Conservation (phyloP, 2,329 filamentous ascomycete species). For the Chrysosporium keratinophilum region DNA sequence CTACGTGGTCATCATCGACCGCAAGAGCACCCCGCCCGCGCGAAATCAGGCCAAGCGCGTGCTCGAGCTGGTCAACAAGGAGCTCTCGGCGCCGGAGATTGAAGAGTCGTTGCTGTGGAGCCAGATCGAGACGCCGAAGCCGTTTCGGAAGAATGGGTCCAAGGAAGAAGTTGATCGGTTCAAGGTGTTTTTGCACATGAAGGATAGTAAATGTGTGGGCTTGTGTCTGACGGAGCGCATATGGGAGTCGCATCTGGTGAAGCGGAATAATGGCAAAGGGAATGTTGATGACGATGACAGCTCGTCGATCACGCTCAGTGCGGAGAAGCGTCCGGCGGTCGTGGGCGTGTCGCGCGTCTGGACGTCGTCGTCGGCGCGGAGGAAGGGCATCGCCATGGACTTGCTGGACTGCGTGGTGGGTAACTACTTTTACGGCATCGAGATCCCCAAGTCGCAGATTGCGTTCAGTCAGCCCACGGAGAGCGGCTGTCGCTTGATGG, state of each 20-base stretch:
- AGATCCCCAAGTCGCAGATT: constrained; percentile 45
- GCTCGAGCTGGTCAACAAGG: constrained; percentile 52
- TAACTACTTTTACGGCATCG: constrained; percentile 47
- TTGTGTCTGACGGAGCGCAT: constrained; percentile 54
- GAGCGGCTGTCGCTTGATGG: constrained; percentile 48
- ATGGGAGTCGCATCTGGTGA: constrained; percentile 44
- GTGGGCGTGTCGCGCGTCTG: constrained; percentile 57
- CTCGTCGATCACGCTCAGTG: constrained; percentile 39
- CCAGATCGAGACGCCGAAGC: constrained; percentile 34
- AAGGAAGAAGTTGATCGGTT: constrained; percentile 40
- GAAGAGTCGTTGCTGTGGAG: constrained; percentile 49
- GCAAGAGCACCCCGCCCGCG: constrained; percentile 43
- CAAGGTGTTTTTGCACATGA: constrained; percentile 53
- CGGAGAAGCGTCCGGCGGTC: constrained; percentile 38
- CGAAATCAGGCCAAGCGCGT: constrained; percentile 47
- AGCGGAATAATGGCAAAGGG: constrained; percentile 20
- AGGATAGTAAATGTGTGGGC: constrained; percentile 52
- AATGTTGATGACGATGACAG: constrained; percentile 19
- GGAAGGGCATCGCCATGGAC: constrained; percentile 47
- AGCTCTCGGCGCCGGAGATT: constrained; percentile 52
- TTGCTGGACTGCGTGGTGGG: constrained; percentile 47
- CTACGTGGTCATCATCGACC: constrained; percentile 49
- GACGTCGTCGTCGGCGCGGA: constrained; percentile 48
- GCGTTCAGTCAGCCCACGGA: constrained; percentile 59
- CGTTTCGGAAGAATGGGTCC: constrained; percentile 24